These are phyloP conservation scores for Dactylorhiza incarnata DNA, from an alignment of 106 monocot genomes.

Conservation along the genomic window DNA sequence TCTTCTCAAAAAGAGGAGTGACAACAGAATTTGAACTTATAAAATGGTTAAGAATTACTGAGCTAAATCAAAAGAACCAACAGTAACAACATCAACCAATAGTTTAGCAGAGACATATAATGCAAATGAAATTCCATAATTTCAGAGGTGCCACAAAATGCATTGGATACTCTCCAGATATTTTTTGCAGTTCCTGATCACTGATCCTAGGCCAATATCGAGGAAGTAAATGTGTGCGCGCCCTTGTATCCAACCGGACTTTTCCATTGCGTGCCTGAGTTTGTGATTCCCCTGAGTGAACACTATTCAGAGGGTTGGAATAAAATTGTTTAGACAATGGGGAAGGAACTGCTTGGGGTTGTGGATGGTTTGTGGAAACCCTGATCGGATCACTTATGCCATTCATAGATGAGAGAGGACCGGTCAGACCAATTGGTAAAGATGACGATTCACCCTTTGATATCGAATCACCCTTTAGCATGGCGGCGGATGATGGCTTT, in stretches of 20 bases:
- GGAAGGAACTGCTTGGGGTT: constrained; percentile 25
- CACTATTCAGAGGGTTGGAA: constrained; percentile 12
- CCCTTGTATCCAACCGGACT: constrained; percentile 36
- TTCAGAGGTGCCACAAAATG: not conserved
- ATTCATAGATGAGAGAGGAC: constrained; percentile 18
- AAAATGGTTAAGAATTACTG: constrained; percentile 40
- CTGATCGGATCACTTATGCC: constrained; percentile 28
- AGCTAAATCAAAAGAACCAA: constrained; percentile 7
- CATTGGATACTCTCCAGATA: constrained; percentile 86
- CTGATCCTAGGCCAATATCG: constrained; percentile 84
- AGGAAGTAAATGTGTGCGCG: constrained; percentile 53
- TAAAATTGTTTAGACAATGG: constrained; percentile 26
- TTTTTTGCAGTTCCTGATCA: constrained; percentile 74
- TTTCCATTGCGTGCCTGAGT: constrained; percentile 50
- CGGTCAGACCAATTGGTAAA: constrained; percentile 27
- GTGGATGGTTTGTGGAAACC: constrained; percentile 22
- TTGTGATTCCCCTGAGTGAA: constrained; percentile 24
- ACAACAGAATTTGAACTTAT: constrained; percentile 77
- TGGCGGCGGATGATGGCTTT: constrained; percentile 10
- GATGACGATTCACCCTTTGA: constrained; percentile 31
- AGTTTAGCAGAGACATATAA: not conserved
- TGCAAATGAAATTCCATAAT: not conserved
- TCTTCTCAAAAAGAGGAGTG: constrained; percentile 95
- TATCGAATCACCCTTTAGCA: constrained; percentile 22
- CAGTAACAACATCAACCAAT: not conserved